These are phyloP conservation scores for Suhomyces choctaworum DNA, from an alignment of 1,139 yeast genomes.

Conservation along the genomic window DNA sequence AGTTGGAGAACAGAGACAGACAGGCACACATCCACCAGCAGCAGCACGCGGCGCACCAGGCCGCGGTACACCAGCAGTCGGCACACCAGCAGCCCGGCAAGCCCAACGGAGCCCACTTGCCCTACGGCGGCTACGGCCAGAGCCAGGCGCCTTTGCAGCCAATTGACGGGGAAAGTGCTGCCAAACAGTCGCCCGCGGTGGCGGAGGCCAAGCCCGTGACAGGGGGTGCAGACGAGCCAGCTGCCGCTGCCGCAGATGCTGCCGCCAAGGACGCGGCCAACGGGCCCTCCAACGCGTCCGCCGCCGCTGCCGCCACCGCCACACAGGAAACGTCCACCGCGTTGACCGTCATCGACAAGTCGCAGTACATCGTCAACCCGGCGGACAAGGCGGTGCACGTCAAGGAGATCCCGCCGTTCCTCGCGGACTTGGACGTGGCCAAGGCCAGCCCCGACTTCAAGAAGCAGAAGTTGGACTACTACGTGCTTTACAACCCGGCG, in stretches of 20 bases:
- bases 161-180: slow-evolving; percentile 3
- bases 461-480: slow-evolving; percentile 85
- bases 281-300: slow-evolving; percentile 11
- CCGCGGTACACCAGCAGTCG: slow-evolving; percentile 24
- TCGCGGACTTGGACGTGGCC: slow-evolving; percentile 78
- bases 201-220: slow-evolving; percentile 15
- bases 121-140: slow-evolving; percentile 17
- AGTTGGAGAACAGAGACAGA: slow-evolving; percentile 73
- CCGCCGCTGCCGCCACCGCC: slow-evolving; percentile 14
- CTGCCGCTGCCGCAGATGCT: slow-evolving; percentile 10
- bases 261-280: slow-evolving; percentile 15
- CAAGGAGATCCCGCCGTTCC: slow-evolving; percentile 78
- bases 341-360: slow-evolving; percentile 41
- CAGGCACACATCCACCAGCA: slow-evolving; percentile 47
- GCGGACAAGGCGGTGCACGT: slow-evolving; percentile 54
- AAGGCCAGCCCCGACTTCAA: slow-evolving; percentile 77
- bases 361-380: slow-evolving; percentile 47
- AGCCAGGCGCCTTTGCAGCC: slow-evolving; percentile 14
- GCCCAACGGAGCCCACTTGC: slow-evolving; percentile 16
- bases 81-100: slow-evolving; percentile 13
- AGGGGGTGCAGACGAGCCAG: background rate
- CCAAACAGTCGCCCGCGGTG: slow-evolving; percentile 17
- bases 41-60: slow-evolving; percentile 18
- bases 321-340: slow-evolving; percentile 35
- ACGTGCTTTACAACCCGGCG: slow-evolving; percentile 88